These are phyloP conservation scores for Coemansia furcata DNA, from an alignment of 192 early-diverging fungal species.

Conservation along the genomic window DNA sequence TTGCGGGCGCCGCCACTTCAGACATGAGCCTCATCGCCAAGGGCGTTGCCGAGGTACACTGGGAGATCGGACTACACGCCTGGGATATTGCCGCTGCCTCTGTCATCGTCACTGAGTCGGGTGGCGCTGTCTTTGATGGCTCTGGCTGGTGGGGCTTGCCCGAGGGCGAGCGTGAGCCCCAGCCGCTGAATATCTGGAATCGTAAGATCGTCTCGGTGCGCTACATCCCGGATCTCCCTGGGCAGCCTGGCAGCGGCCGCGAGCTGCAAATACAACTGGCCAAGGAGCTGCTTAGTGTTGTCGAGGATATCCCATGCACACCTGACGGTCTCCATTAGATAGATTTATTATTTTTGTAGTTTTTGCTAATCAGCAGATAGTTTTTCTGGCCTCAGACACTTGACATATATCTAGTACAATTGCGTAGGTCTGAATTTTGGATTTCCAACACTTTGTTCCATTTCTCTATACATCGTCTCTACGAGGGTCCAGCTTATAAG, in stretches of 20 bases:
- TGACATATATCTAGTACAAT: no score
- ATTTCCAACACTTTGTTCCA: no score
- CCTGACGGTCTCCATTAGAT: conserved; percentile 35
- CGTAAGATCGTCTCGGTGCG: conserved; percentile 34
- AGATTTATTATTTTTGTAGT: background rate
- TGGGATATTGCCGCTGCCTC: conserved; percentile 93
- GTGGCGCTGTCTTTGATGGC: conserved; percentile 73
- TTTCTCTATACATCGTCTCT: no score
- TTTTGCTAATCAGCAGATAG: background rate
- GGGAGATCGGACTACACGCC: conserved; percentile 75
- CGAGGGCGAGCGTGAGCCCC: conserved; percentile 9
- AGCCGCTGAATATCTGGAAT: conserved; percentile 43
- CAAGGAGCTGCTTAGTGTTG: conserved; percentile 58
- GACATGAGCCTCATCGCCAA: conserved; percentile 79
- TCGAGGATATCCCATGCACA: conserved; percentile 57
- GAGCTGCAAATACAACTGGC: conserved; percentile 57
- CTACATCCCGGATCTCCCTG: conserved; percentile 35
- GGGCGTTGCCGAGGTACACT: conserved; percentile 83
- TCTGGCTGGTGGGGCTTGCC: conserved; percentile 45
- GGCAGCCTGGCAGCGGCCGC: conserved; percentile 26
- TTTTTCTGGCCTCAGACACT: no score
- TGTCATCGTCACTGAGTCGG: conserved; percentile 80
- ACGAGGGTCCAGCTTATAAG: no score
- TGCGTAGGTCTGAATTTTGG: no score
- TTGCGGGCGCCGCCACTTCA: conserved; percentile 74